Conservation (phyloP, 345 rosid species). For the Angophora floribunda region DNA sequence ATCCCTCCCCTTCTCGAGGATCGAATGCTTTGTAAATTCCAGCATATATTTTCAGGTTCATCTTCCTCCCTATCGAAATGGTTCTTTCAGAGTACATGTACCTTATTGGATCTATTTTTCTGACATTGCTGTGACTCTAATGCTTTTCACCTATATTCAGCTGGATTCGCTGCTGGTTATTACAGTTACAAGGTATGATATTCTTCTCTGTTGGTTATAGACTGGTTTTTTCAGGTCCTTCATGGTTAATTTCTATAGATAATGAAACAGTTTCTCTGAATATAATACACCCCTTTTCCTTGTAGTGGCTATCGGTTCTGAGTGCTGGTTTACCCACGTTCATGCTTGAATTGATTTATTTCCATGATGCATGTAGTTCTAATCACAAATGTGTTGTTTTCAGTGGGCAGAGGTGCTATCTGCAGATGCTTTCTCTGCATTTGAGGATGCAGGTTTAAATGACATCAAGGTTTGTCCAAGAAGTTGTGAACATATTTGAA, state of each 20-base stretch:
- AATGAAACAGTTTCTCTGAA: not conserved
- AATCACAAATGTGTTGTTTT: not conserved
- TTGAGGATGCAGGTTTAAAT: constrained; percentile 81
- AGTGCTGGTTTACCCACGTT: not conserved
- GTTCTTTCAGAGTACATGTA: not conserved
- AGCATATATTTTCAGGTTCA: constrained; percentile 78
- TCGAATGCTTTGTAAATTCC: constrained; percentile 71
- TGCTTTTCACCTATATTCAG: constrained; percentile 8
- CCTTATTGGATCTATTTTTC: not conserved
- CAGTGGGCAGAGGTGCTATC: constrained; percentile 95
- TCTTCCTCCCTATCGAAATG: not conserved
- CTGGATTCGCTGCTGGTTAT: constrained; percentile 89
- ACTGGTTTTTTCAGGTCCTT: not conserved
- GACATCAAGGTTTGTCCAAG: constrained; percentile 40
- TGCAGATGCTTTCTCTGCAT: constrained; percentile 94
- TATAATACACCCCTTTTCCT: not conserved
- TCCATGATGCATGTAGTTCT: not conserved
- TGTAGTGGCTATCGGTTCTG: not conserved
- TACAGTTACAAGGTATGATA: constrained; percentile 79
- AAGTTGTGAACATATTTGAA: not conserved
- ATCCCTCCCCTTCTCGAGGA: constrained; percentile 72
- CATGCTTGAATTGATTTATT: not conserved
- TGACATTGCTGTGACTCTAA: not conserved
- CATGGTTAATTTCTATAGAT: not conserved
- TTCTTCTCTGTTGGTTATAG: not conserved